These are phyloP conservation scores for Pichia sp. DNA, from an alignment of 1,139 yeast species.

Conservation along the genomic window DNA sequence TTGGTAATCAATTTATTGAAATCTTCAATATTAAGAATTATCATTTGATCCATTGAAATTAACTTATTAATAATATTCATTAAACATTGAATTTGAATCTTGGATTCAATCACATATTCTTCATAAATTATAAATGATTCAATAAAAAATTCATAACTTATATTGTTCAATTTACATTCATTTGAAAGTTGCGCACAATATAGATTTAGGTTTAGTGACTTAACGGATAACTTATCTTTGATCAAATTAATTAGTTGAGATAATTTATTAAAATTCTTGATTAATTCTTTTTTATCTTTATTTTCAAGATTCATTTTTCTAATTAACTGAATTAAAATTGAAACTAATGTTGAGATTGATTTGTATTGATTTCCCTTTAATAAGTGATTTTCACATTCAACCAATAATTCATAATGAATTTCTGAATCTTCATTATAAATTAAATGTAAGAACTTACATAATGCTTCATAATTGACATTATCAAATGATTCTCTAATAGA, in stretches of 20 bases:
- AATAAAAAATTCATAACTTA: constrained; percentile 83
- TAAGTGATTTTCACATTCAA: constrained; percentile 38
- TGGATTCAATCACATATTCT: constrained; percentile 64
- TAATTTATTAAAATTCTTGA: constrained; percentile 61
- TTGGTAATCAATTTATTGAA: constrained; percentile 80
- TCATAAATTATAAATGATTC: constrained; percentile 87
- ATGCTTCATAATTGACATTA: constrained; percentile 54
- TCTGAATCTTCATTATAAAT: constrained; percentile 46
- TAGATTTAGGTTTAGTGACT: constrained; percentile 42
- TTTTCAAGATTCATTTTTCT: constrained; percentile 41
- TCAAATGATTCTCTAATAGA: too few relatives aligned
- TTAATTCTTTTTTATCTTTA: constrained; percentile 28
- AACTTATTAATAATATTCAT: constrained; percentile 54
- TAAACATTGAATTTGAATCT: constrained; percentile 45
- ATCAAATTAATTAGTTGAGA: constrained; percentile 70
- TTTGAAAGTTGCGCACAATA: constrained; percentile 68
- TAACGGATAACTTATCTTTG: constrained; percentile 18
- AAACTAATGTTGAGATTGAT: constrained; percentile 72
- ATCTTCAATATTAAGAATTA: constrained; percentile 41
- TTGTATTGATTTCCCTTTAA: constrained; percentile 50
- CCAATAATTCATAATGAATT: constrained; percentile 50
- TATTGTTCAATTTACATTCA: constrained; percentile 55
- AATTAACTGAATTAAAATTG: constrained; percentile 52
- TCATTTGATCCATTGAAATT: constrained; percentile 52
- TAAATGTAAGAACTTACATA: constrained; percentile 67